Evolutionary conservation across 345 rosid species (phyloP).

Genomic region (Gossypium mustelinum): DNA sequence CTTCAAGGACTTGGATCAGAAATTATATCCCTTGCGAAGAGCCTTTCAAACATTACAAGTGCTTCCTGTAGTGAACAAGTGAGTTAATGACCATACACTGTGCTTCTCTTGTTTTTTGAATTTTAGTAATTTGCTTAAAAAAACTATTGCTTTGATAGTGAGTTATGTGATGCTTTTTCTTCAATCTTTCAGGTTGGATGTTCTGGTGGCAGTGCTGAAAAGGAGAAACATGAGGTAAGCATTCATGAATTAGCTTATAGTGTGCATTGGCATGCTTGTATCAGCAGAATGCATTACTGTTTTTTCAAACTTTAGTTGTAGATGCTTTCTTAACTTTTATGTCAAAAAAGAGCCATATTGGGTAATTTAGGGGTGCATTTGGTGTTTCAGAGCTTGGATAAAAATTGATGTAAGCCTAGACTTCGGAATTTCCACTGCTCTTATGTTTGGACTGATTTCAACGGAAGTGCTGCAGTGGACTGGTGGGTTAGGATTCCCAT

Average conservation of each 20-base stretch:
- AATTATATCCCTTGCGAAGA: slow-evolving; percentile 61
- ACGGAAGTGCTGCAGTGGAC: background rate
- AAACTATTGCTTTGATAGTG: background rate
- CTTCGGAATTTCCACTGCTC: background rate
- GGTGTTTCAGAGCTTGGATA: slow-evolving; percentile 4
- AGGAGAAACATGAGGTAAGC: slow-evolving; percentile 37
- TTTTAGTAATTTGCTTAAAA: background rate
- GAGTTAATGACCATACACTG: slow-evolving; percentile 15
- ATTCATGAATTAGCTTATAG: slow-evolving; percentile 3
- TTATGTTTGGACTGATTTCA: background rate
- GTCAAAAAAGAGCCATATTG: background rate
- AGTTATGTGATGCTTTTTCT: slow-evolving; percentile 7
- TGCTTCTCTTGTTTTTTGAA: background rate
- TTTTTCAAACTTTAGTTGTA: background rate
- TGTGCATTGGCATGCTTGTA: background rate
- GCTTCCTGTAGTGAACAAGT: slow-evolving; percentile 54
- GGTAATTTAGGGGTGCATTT: slow-evolving; percentile 6
- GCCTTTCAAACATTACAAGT: slow-evolving; percentile 58
- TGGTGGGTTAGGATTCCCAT: background rate
- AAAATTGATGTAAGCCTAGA: background rate
- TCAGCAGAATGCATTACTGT: background rate
- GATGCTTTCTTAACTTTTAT: background rate
- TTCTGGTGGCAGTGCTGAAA: slow-evolving; percentile 14
- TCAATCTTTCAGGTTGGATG: slow-evolving; percentile 26
- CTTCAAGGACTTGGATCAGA: slow-evolving; percentile 62